Evolutionary conservation across 495 filamentous ascomycete species (phyloP).

Genomic region (Aspergillus campestris): DNA sequence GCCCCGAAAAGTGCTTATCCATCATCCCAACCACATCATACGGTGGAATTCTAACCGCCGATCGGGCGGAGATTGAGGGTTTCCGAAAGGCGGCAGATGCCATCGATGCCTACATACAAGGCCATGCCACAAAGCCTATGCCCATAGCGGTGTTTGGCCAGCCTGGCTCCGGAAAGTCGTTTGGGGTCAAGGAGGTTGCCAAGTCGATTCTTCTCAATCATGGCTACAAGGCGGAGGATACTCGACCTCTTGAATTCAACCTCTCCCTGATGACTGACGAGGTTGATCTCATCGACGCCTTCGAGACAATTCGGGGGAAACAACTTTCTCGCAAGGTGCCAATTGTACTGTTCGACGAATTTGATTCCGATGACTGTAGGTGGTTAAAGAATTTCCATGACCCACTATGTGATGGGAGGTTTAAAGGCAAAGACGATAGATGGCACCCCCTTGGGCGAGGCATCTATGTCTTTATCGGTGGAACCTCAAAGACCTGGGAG

Average conservation of each 20-base stretch:
- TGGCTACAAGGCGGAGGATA: background rate
- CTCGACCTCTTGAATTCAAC: conserved; percentile 1
- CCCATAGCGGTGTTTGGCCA: conserved; percentile 2
- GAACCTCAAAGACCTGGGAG: background rate
- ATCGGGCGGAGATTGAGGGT: no score
- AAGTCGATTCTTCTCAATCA: conserved; percentile 1
- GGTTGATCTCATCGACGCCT: background rate
- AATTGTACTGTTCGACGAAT: conserved; percentile 1
- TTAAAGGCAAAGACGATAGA: background rate
- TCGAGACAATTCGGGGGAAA: background rate
- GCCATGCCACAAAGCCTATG: no score
- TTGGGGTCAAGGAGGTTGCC: background rate
- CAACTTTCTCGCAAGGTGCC: background rate
- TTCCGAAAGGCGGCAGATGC: no score
- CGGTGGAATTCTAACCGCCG: no score
- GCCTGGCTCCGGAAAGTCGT: conserved; percentile 1
- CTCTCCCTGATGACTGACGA: background rate
- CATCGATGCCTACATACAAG: no score
- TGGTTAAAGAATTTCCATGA: background rate
- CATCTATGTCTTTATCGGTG: conserved; percentile 2
- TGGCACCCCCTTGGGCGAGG: background rate
- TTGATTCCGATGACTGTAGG: background rate
- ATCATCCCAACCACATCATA: no score
- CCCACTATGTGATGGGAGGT: background rate
- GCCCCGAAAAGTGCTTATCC: no score